Base-by-base conservation (phyloP, 78 protist species). In the Dictyostelium discoideum region DNA sequence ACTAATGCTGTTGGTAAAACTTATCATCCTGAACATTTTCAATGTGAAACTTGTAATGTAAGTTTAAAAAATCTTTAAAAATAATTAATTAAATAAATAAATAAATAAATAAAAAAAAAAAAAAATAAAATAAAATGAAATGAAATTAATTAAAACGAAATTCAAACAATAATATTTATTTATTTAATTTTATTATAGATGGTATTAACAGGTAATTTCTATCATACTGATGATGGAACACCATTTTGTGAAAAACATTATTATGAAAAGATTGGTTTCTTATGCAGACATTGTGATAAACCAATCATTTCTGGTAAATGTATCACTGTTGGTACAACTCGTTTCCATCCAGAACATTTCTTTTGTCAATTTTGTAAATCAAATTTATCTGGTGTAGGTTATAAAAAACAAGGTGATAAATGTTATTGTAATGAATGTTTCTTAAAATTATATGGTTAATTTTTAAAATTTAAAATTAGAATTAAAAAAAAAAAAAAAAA, bases 21-120 rank as follows among this genome's bases (percentile, higher is more conserved):
- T 32, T 92, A 63, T 46, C 96, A 92, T 92, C 96, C 96, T 5
- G 96, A 92, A 54, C 96, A 92, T 39, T 92, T 92, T 85, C n/a
- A 48, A 8, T 92, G 96, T 54, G 22, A 77, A 11, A 92, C 85
- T 65, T 92, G 96, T 79, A 48, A 92, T 85, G 80, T 65, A 65
- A 67, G 57, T 50, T 14, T 3, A 4, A 57, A 37, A 26, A 81
- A 42, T 2, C 2, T 46, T 46, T 4, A 26, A 13, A 26, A 26
- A 10, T 1, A 72, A 24, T 10, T 7, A n/a, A 54, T 1, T n/a
- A 65, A n/a, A n/a, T 7, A 7, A 65, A 65, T 7, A 65, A 65
- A 5, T 1, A 54, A 54, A 54, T 7, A 54, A 54, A 54, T 7
- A 54, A 14, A 16, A 54, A 54, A 54, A 0, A 54, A 54, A 54